phyloP scores from a whole-genome alignment of 139 green algal genomes.

The Tetraselmis striata region DNA sequence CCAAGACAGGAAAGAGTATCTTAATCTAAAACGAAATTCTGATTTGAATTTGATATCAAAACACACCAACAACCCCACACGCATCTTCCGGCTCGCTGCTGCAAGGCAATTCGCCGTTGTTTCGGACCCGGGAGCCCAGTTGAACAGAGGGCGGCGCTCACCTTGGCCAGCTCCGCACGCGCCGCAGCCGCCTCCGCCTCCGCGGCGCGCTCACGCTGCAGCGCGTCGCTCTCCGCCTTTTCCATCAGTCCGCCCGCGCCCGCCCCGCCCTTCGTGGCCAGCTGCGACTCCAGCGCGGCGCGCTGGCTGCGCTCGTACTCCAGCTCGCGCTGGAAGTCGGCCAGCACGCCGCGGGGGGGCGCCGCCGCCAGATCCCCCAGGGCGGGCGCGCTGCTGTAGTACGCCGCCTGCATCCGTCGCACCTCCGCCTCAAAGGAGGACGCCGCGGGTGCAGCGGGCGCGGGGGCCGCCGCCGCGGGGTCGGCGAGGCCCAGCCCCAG shows the following conservation, averaged over 20 bases:
- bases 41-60: no score
- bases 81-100: no score
- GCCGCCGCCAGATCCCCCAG: background rate
- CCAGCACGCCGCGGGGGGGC: background rate
- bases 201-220: background rate
- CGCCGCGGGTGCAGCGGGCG: no score
- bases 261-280: background rate
- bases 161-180: background rate
- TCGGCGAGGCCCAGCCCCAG: background rate
- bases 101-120: no score
- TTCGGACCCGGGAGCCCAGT: no score
- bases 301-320: background rate
- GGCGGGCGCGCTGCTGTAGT: background rate
- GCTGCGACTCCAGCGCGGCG: background rate
- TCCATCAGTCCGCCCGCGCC: background rate
- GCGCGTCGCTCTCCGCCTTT: background rate
- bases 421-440: background rate
- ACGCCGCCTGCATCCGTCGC: background rate
- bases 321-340: background rate
- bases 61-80: no score
- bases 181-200: background rate
- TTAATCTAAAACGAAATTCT: no score
- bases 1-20: no score
- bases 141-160: no score
- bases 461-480: no score